phyloP scores from a whole-genome alignment of 2,329 filamentous ascomycete genomes.

The Penicillium sp. region DNA sequence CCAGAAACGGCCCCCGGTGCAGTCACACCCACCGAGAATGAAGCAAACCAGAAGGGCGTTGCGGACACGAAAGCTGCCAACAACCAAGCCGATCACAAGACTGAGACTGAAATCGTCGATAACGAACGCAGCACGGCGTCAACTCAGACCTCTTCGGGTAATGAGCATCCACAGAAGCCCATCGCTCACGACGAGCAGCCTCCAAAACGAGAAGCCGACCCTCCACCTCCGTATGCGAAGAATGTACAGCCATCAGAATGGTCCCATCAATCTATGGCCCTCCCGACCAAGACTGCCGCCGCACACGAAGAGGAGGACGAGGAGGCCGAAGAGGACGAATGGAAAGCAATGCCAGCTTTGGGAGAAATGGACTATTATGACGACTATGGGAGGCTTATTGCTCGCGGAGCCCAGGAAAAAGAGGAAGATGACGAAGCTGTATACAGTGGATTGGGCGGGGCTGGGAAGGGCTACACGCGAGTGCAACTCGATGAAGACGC shows the following conservation, averaged over 20 bases:
- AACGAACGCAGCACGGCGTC: neutral
- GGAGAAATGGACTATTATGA: conserved; percentile 94
- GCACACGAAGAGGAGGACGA: conserved; percentile 42
- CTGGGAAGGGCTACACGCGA: conserved; percentile 89
- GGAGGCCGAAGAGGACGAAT: conserved; percentile 61
- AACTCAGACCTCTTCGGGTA: conserved; percentile 4
- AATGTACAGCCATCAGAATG: conserved; percentile 63
- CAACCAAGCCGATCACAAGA: neutral
- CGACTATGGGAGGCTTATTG: conserved; percentile 81
- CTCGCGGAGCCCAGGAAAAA: conserved; percentile 66
- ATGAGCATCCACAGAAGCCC: conserved; percentile 2
- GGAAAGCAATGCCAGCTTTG: conserved; percentile 92
- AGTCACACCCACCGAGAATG: neutral
- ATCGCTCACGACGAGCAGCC: conserved; percentile 6
- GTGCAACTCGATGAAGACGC: conserved; percentile 95
- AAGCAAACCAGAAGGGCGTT: too few relatives aligned
- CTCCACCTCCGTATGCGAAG: conserved; percentile 13
- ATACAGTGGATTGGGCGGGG: conserved; percentile 75
- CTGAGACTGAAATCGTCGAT: neutral
- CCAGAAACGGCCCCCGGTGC: conserved; percentile 16
- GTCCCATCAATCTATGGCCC: conserved; percentile 75
- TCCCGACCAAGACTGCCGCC: conserved; percentile 44
- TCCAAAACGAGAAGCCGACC: conserved; percentile 2
- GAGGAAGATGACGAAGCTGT: conserved; percentile 64
- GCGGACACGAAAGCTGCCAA: neutral